Evolutionary conservation across 768 basidiomycete species (phyloP), one percentile per base, ranked within the genome.

Genomic region (Agrocybe chaxingu): DNA sequence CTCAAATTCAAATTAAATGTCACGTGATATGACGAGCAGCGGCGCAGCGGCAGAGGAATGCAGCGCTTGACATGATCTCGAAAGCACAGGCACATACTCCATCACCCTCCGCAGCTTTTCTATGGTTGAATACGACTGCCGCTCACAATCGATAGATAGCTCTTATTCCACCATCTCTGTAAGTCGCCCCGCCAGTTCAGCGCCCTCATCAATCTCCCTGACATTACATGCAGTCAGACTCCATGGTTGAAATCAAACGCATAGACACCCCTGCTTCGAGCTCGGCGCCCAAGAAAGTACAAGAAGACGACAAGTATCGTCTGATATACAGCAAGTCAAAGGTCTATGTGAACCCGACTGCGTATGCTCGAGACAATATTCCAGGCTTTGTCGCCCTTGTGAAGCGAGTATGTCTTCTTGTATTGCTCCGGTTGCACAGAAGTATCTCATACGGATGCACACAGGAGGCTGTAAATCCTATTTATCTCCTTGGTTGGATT

Each of bases 281-380:
- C 39, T 45, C 59, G 34, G 49, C 50, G 42, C 42, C 47, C 36
- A 47, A 47, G 34, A 39, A 34, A 18, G 29, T 53, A 42, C 59
- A 61, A 6, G 75, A 79, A 48, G 84, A 86, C 57, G 83, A 83
- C 58, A 84, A 80, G 65, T 81, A 82, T 63, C 76, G 89, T 40
- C 75, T 98, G 42, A 66, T 98, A 10, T 97, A 92, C 60, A 87
- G 85, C 67, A 97, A 96, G 66, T 91, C 88, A 37, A 95, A 94
- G 66, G 96, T 98, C 40, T 94, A 96, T 63, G 85, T 99, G 39
- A 92, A 98, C 58, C 97, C 97, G 0, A 96, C 94, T 2, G 84
- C 88, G 3, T 95, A 93, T 65, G 77, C 88, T 2, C 79, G 88
- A 61, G 97, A 98, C 68, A 96, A 98, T 66, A 90, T 98, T 33